Percentiles rank a stretch among this genome's conserved stretches.
These are phyloP conservation scores for Bolboschoenus planiculmis DNA, from an alignment of 176 grass and related monocot species.

Conservation along the genomic window DNA sequence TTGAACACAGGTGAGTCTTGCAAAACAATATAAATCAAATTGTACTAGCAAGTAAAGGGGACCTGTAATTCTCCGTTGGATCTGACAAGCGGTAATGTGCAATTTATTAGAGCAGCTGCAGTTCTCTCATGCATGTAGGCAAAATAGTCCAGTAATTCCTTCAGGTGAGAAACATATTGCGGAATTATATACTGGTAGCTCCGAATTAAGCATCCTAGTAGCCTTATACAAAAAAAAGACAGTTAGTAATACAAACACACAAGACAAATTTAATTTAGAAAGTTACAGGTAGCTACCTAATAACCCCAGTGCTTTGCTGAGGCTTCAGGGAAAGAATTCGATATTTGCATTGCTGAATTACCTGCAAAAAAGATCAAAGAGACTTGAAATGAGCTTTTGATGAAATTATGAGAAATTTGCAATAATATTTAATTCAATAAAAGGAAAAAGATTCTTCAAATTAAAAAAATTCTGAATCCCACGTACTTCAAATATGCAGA, in stretches of 20 bases:
- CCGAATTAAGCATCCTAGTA: slow-evolving; percentile 53
- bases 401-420: neutral
- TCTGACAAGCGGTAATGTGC: slow-evolving; percentile 69
- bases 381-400: neutral
- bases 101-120: slow-evolving; percentile 52
- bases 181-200: slow-evolving; percentile 58
- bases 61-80: slow-evolving; percentile 72
- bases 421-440: neutral
- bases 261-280: neutral
- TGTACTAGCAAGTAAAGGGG: neutral
- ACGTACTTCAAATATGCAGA: neutral
- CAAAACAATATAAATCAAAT: neutral
- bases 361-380: slow-evolving; percentile 7
- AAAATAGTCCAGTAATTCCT: slow-evolving; percentile 86
- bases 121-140: slow-evolving; percentile 64
- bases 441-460: neutral
- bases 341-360: slow-evolving; percentile 78
- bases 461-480: neutral
- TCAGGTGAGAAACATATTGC: slow-evolving; percentile 58
- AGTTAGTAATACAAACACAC: neutral
- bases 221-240: slow-evolving; percentile 22
- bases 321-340: slow-evolving; percentile 73
- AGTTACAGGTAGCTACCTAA: slow-evolving; percentile 34
- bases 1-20: neutral
- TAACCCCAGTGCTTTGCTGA: slow-evolving; percentile 44